Evolutionary conservation across 2,329 filamentous ascomycete genomes (phyloP).

Genomic region (Neophaeococcomyces aloes): DNA sequence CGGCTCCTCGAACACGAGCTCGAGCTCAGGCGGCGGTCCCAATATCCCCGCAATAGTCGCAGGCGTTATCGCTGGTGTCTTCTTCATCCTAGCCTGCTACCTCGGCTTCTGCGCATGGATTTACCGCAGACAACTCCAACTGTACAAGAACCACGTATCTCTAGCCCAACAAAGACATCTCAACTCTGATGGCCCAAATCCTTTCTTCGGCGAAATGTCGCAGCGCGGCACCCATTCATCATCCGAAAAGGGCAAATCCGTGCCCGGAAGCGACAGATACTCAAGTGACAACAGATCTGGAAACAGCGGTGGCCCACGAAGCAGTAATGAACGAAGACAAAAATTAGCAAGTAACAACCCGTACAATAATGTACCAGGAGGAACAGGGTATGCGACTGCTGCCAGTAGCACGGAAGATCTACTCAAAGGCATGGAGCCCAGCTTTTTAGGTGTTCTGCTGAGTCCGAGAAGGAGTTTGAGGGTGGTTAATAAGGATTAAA

Average conservation of each 20-base stretch:
- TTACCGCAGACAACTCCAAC: slow-evolving; percentile 58
- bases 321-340: slow-evolving; percentile 14
- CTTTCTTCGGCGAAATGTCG: slow-evolving; percentile 9
- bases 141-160: slow-evolving; percentile 61
- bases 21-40: slow-evolving; percentile 25
- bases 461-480: slow-evolving; percentile 58
- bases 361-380: slow-evolving; percentile 14
- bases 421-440: slow-evolving; percentile 54
- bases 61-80: slow-evolving; percentile 54
- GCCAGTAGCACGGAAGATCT: slow-evolving; percentile 48
- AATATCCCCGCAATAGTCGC: slow-evolving; percentile 48
- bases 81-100: slow-evolving; percentile 57
- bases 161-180: slow-evolving; percentile 49
- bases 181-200: slow-evolving; percentile 29
- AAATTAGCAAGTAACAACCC: slow-evolving; percentile 25
- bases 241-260: background rate
- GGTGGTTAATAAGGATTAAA: slow-evolving; percentile 52
- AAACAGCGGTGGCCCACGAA: slow-evolving; percentile 17
- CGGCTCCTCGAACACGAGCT: slow-evolving; percentile 7
- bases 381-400: slow-evolving; percentile 31
- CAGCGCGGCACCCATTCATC: background rate
- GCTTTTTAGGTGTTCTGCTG: slow-evolving; percentile 59
- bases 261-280: too few relatives aligned
- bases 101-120: slow-evolving; percentile 69
- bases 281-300: slow-evolving; percentile 15